Evolutionary conservation across 106 monocot species (phyloP).

Genomic region (Apostasia shenzhenica): DNA sequence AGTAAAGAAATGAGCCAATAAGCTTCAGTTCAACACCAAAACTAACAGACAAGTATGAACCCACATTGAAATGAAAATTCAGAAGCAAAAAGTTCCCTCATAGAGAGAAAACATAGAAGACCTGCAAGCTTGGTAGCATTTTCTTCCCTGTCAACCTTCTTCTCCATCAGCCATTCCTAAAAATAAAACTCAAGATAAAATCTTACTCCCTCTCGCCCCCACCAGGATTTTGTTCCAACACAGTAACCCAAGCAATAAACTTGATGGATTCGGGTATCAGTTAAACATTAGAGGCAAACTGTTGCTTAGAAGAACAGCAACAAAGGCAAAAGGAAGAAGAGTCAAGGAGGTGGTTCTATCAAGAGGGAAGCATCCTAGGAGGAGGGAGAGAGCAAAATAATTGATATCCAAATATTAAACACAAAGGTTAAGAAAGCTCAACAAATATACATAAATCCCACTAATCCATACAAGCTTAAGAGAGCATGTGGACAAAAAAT

Average conservation of each 20-base stretch:
- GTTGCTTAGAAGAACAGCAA: constrained; percentile 10
- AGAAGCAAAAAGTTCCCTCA: no score
- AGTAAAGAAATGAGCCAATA: no score
- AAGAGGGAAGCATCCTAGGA: constrained; percentile 2
- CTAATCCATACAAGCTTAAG: constrained; percentile 27
- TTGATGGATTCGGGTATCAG: not conserved
- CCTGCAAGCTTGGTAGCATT: constrained; percentile 28
- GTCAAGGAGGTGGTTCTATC: constrained; percentile 10
- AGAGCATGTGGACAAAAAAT: constrained; percentile 43
- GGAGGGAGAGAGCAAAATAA: no score
- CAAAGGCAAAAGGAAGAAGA: constrained; percentile 1
- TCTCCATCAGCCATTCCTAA: constrained; percentile 16
- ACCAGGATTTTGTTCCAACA: not conserved
- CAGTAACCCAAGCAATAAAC: constrained; percentile 1
- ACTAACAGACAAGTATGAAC: no score
- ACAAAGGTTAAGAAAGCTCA: not conserved
- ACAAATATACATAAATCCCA: constrained; percentile 24
- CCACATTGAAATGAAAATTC: no score
- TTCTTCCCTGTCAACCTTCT: constrained; percentile 9
- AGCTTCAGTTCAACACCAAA: no score
- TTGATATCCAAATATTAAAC: not conserved
- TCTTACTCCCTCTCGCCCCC: not conserved
- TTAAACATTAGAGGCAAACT: constrained; percentile 2
- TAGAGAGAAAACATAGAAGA: not conserved
- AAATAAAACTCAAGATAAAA: not conserved